phyloP scores from a whole-genome alignment of 1,284 basidiomycete genomes.

The Boletellus deceptivus region DNA sequence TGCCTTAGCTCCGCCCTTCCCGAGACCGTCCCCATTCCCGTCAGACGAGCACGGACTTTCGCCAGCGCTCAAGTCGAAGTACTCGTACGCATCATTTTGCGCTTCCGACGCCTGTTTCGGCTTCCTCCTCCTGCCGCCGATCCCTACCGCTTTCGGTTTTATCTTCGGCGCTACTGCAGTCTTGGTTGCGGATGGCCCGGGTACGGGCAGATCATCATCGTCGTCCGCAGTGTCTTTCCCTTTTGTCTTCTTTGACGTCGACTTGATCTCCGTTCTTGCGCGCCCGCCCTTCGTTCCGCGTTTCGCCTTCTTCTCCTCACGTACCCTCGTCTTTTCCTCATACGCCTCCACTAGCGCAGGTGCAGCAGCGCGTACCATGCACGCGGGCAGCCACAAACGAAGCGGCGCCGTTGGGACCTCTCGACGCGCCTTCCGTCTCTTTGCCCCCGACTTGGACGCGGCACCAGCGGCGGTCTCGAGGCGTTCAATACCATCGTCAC shows the following conservation, averaged over 20 bases:
- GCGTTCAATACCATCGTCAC: slow-evolving; percentile 33
- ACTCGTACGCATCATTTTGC: slow-evolving; percentile 33
- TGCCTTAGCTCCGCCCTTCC: slow-evolving; percentile 13
- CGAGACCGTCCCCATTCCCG: slow-evolving; percentile 6
- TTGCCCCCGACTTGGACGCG: slow-evolving; percentile 35
- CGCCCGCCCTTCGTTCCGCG: slow-evolving; percentile 31
- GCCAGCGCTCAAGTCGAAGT: slow-evolving; percentile 25
- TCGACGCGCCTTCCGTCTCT: slow-evolving; percentile 37
- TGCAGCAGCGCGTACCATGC: slow-evolving; percentile 65
- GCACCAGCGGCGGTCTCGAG: slow-evolving; percentile 43
- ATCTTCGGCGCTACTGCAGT: slow-evolving; percentile 1
- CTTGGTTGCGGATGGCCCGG: slow-evolving; percentile 10
- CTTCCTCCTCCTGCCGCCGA: slow-evolving; percentile 21
- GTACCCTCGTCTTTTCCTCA: slow-evolving; percentile 50
- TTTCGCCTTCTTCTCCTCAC: slow-evolving; percentile 48
- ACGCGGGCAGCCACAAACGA: slow-evolving; percentile 75
- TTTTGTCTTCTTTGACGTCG: slow-evolving; percentile 2
- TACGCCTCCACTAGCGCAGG: slow-evolving; percentile 61
- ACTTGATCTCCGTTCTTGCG: background rate
- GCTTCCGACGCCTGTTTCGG: slow-evolving; percentile 25
- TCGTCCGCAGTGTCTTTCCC: background rate
- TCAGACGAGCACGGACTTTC: slow-evolving; percentile 26
- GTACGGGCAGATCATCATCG: background rate
- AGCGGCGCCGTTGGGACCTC: slow-evolving; percentile 48
- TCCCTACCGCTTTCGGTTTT: slow-evolving; percentile 6